Conservation (phyloP, 2,329 filamentous ascomycete species). For the Didymellaceae sp. region DNA sequence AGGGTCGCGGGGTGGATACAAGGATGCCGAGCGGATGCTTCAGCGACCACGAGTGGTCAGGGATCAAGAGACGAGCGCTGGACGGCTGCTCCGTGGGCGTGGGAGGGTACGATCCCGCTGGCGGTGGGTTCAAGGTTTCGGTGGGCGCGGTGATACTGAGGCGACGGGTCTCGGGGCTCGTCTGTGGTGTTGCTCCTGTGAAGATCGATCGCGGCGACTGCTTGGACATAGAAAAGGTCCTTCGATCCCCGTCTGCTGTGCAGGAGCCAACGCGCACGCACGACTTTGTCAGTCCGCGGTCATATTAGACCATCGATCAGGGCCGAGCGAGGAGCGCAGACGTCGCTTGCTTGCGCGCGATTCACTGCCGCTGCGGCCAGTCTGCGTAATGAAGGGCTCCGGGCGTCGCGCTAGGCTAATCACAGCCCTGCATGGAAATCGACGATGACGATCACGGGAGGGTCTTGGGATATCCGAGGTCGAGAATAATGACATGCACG, state of each 20-base stretch:
- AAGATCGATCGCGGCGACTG: constrained; percentile 42
- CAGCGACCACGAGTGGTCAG: constrained; percentile 7
- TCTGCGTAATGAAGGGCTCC: background rate
- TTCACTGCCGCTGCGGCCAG: constrained; percentile 7
- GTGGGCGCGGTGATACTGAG: constrained; percentile 31
- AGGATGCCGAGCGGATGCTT: constrained; percentile 3
- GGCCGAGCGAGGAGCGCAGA: constrained; percentile 10
- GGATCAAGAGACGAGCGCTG: background rate
- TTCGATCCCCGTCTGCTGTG: constrained; percentile 9
- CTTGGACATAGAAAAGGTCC: constrained; percentile 12
- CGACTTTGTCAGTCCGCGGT: constrained; percentile 20
- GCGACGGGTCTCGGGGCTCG: constrained; percentile 18
- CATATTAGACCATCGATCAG: constrained; percentile 14
- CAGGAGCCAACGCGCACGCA: constrained; percentile 20
- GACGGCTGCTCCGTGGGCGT: constrained; percentile 18
- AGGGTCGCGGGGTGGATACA: constrained; percentile 16
- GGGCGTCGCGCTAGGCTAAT: constrained; percentile 12
- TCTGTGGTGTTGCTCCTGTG: constrained; percentile 33
- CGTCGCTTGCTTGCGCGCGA: constrained; percentile 5
- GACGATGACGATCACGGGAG: constrained; percentile 11
- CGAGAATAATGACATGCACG: background rate
- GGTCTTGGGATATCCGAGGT: background rate
- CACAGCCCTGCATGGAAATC: constrained; percentile 7
- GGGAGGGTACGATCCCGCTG: constrained; percentile 23
- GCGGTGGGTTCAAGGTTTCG: constrained; percentile 15